Percentiles rank a stretch among this genome's conserved stretches.
Evolutionary conservation across 2,329 filamentous ascomycete species (phyloP).

Genomic region (Pseudogymnoascus sp.): DNA sequence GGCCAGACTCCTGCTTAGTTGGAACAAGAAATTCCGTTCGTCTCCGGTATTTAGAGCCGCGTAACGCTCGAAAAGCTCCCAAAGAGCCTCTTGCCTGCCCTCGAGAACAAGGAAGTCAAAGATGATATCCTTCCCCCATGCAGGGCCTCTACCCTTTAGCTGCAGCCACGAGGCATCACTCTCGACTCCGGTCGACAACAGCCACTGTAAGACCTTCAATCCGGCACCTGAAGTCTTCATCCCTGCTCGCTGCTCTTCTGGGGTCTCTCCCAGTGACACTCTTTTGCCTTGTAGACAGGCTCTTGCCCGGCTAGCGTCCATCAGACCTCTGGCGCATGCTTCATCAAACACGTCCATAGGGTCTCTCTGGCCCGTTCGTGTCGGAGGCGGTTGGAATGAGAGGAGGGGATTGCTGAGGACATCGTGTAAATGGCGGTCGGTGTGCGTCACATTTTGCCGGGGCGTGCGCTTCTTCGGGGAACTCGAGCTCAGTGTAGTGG

Average conservation of each 20-base stretch:
- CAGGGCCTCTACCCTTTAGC: constrained; percentile 15
- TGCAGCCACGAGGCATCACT: constrained; percentile 21
- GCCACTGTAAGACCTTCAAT: constrained; percentile 25
- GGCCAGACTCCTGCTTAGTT: constrained; percentile 1
- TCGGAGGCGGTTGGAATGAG: neutral
- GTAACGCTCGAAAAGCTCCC: constrained; percentile 22
- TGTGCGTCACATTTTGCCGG: constrained; percentile 21
- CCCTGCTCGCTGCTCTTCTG: constrained; percentile 16
- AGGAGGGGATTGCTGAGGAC: constrained; percentile 44
- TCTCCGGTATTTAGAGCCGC: neutral
- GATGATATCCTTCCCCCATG: constrained; percentile 14
- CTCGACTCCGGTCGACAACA: constrained; percentile 22
- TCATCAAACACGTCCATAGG: constrained; percentile 27
- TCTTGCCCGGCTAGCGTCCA: constrained; percentile 22
- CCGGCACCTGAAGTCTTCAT: constrained; percentile 26
- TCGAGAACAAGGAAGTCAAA: constrained; percentile 27
- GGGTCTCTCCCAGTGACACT: constrained; percentile 16
- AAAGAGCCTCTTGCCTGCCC: constrained; percentile 21
- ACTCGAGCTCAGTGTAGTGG: constrained; percentile 16
- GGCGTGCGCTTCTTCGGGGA: constrained; percentile 10
- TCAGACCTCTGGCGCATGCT: constrained; percentile 25
- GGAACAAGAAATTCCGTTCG: neutral
- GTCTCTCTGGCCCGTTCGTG: constrained; percentile 12
- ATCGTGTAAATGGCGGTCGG: constrained; percentile 39
- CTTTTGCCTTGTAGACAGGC: constrained; percentile 21